Conservation (phyloP, 768 basidiomycete genomes). For the Mrakia gelida region DNA sequence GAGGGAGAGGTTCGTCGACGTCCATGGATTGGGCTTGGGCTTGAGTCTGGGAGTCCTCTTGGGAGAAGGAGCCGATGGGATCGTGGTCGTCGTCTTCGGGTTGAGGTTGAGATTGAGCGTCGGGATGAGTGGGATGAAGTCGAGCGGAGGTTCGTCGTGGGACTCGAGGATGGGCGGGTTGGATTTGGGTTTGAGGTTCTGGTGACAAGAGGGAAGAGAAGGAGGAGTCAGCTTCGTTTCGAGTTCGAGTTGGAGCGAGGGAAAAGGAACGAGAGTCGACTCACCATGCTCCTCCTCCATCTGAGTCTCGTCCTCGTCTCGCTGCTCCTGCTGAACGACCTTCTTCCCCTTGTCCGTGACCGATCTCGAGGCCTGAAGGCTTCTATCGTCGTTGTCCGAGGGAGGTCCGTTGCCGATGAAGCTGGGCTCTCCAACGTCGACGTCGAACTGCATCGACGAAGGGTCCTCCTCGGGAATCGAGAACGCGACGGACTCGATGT, state of each 20-base stretch:
- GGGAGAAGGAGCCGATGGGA: not conserved
- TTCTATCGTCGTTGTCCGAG: not conserved
- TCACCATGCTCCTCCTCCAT: not conserved
- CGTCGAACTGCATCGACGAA: not conserved
- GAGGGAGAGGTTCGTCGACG: not conserved
- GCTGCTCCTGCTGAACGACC: not conserved
- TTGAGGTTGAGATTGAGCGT: too few relatives aligned
- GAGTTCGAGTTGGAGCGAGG: not conserved
- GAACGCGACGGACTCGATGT: not conserved
- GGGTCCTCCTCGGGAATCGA: not conserved
- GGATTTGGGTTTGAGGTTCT: not conserved
- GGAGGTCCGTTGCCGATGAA: not conserved
- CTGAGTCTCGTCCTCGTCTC: not conserved
- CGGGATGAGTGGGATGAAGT: not conserved
- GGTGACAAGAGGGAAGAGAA: too few relatives aligned
- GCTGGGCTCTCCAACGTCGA: constrained; percentile 1
- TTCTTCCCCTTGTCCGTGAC: not conserved
- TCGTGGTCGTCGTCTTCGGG: not conserved
- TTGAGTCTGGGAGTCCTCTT: not conserved
- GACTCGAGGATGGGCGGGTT: not conserved
- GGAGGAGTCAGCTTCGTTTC: too few relatives aligned
- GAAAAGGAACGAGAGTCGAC: not conserved
- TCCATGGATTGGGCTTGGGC: not conserved
- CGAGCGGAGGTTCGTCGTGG: not conserved
- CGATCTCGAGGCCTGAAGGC: not conserved